phyloP scores from a whole-genome alignment of 345 rosid genomes.

The Raphanus sativus region DNA sequence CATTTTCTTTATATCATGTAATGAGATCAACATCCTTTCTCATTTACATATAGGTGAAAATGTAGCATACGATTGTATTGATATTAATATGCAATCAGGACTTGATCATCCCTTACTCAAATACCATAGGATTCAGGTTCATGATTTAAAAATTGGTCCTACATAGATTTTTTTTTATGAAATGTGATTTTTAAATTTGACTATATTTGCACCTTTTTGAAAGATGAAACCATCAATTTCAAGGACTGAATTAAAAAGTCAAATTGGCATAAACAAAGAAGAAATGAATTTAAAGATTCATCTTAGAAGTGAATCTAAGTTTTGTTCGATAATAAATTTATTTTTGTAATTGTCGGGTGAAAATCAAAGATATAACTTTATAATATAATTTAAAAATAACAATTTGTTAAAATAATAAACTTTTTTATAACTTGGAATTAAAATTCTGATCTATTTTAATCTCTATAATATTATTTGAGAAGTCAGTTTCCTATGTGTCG shows the following conservation, averaged over 20 bases:
- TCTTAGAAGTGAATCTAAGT: too few relatives aligned
- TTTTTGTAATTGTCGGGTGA: too few relatives aligned
- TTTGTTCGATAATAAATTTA: too few relatives aligned
- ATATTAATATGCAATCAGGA: conserved; percentile 24
- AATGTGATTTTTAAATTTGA: not conserved
- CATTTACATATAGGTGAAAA: conserved; percentile 14
- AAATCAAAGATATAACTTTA: too few relatives aligned
- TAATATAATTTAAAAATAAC: too few relatives aligned
- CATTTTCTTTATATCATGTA: not conserved
- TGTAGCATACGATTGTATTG: conserved; percentile 19
- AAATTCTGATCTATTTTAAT: too few relatives aligned
- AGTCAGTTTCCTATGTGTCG: too few relatives aligned
- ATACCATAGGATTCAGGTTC: conserved; percentile 15
- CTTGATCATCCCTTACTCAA: conserved; percentile 22
- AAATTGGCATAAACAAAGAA: not conserved
- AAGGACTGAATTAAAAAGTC: not conserved
- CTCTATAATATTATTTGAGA: too few relatives aligned
- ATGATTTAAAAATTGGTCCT: not conserved
- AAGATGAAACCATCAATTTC: conserved; percentile 13
- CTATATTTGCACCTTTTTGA: not conserved
- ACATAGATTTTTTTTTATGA: not conserved
- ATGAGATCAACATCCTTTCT: not conserved
- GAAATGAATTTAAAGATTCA: too few relatives aligned
- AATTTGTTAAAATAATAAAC: too few relatives aligned
- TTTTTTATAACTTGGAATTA: too few relatives aligned